phyloP scores from a whole-genome alignment of 768 basidiomycete genomes.

The Lactarius pseudohatsudake region DNA sequence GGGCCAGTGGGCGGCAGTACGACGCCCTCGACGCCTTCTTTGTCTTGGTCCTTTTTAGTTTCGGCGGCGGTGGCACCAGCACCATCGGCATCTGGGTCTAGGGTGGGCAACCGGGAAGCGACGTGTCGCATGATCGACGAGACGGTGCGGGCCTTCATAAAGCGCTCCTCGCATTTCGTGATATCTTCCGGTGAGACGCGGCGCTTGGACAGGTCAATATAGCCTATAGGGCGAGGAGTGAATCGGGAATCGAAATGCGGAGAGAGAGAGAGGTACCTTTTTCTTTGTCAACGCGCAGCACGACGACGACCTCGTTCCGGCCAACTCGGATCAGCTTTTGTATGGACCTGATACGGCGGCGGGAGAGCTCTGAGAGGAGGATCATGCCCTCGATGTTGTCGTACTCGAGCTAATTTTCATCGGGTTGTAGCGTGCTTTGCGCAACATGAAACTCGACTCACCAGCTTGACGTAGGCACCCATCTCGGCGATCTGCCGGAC shows the following conservation, averaged over 20 bases:
- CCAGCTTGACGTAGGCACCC: conserved; percentile 99
- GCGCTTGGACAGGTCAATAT: conserved; percentile 98
- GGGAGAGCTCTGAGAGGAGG: conserved; percentile 93
- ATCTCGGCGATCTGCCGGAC: conserved; percentile 99
- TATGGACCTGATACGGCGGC: conserved; percentile 94
- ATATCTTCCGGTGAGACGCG: conserved; percentile 98
- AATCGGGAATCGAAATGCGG: background rate
- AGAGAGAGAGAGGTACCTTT: conserved; percentile 59
- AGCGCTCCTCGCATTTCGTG: conserved; percentile 97
- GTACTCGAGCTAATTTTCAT: conserved; percentile 77
- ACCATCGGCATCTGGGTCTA: conserved; percentile 32
- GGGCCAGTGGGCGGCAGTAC: conserved; percentile 38
- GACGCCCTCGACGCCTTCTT: conserved; percentile 42
- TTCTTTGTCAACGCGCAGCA: conserved; percentile 97
- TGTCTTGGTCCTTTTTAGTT: conserved; percentile 46
- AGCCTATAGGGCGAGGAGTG: conserved; percentile 51
- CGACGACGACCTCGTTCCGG: conserved; percentile 97
- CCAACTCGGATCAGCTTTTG: conserved; percentile 98
- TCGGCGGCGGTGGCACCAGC: conserved; percentile 30
- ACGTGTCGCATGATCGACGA: conserved; percentile 92
- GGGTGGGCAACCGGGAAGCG: conserved; percentile 71
- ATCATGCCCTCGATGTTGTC: conserved; percentile 99
- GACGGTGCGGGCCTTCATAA: conserved; percentile 96
- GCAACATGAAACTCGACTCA: conserved; percentile 41
- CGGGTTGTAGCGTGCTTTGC: conserved; percentile 8